These are phyloP conservation scores for Apiotrichum laibachii DNA, from an alignment of 1,284 basidiomycete species.

Conservation along the genomic window DNA sequence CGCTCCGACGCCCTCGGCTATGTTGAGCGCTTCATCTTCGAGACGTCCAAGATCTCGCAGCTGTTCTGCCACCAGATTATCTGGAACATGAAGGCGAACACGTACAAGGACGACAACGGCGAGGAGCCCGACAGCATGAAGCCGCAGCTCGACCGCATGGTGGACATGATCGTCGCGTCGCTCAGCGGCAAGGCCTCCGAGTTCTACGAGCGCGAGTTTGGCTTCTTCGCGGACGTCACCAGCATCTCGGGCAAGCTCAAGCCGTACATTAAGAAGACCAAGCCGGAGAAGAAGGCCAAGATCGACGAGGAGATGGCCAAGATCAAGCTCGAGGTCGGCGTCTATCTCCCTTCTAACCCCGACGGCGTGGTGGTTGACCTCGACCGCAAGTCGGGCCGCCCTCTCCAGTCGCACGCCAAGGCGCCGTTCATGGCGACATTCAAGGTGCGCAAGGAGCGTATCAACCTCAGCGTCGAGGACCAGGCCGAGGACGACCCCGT, in stretches of 20 bases:
- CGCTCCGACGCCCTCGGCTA: constrained; percentile 87
- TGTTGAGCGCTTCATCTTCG: constrained; percentile 92
- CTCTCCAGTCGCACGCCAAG: constrained; percentile 97
- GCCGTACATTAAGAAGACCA: constrained; percentile 92
- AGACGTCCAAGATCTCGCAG: constrained; percentile 96
- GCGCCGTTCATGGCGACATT: constrained; percentile 99
- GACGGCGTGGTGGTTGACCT: constrained; percentile 95
- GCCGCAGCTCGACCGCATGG: constrained; percentile 85
- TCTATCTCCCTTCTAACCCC: constrained; percentile 96
- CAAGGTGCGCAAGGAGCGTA: constrained; percentile 83
- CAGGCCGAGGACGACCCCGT: constrained; percentile 23
- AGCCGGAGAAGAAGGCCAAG: constrained; percentile 95
- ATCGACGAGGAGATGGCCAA: constrained; percentile 99
- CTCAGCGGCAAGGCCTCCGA: constrained; percentile 85
- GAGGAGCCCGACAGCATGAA: constrained; percentile 78
- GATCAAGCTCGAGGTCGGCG: constrained; percentile 86
- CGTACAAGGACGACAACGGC: constrained; percentile 88
- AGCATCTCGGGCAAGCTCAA: constrained; percentile 97
- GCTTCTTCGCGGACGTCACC: constrained; percentile 94
- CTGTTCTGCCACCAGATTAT: constrained; percentile 99
- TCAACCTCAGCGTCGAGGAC: constrained; percentile 51
- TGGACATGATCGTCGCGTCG: constrained; percentile 72
- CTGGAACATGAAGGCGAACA: constrained; percentile 99
- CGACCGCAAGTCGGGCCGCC: constrained; percentile 92
- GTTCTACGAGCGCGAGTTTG: constrained; percentile 95